Percentiles rank a stretch among this genome's conserved stretches.
phyloP scores from a whole-genome alignment of 805 yeast species.

The Candida andamanensis region DNA sequence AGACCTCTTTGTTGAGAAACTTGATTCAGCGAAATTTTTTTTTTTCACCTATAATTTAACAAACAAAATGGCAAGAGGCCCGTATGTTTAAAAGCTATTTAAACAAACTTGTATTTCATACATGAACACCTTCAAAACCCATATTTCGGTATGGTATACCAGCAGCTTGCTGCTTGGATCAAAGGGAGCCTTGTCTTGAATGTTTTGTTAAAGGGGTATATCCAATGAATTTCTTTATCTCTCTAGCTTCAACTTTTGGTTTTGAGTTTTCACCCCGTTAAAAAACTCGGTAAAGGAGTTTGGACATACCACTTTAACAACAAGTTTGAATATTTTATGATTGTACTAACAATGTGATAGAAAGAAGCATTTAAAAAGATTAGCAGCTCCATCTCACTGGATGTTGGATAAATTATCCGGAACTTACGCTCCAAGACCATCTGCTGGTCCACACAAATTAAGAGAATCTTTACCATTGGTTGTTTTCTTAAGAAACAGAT shows the following conservation, averaged over 20 bases:
- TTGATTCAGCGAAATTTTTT: slow-evolving; percentile 1
- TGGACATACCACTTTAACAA: no score
- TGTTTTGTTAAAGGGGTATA: no score
- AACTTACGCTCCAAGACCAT: slow-evolving; percentile 99
- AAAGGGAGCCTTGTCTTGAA: slow-evolving; percentile 50
- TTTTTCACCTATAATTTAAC: slow-evolving; percentile 2
- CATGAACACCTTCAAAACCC: slow-evolving; percentile 6
- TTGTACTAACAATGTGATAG: slow-evolving; percentile 30
- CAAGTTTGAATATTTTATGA: slow-evolving; percentile 1
- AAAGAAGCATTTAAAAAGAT: slow-evolving; percentile 98
- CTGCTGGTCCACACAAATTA: slow-evolving; percentile 99
- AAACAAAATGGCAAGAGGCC: slow-evolving; percentile 48
- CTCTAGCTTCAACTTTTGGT: neutral
- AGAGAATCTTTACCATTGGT: slow-evolving; percentile 97
- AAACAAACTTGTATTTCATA: slow-evolving; percentile 2
- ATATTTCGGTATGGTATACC: slow-evolving; percentile 8
- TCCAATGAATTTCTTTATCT: no score
- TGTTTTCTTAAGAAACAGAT: slow-evolving; percentile 96
- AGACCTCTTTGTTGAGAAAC: no score
- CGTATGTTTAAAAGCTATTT: slow-evolving; percentile 31
- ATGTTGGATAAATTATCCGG: slow-evolving; percentile 99
- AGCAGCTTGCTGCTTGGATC: slow-evolving; percentile 9
- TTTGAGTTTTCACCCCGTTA: no score
- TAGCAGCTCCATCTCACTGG: slow-evolving; percentile 99
- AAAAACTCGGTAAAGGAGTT: no score